Percentiles rank a stretch among this genome's conserved stretches.
Evolutionary conservation across 1,139 yeast genomes (phyloP).

Genomic region (Entelexis paramagnoliae): DNA sequence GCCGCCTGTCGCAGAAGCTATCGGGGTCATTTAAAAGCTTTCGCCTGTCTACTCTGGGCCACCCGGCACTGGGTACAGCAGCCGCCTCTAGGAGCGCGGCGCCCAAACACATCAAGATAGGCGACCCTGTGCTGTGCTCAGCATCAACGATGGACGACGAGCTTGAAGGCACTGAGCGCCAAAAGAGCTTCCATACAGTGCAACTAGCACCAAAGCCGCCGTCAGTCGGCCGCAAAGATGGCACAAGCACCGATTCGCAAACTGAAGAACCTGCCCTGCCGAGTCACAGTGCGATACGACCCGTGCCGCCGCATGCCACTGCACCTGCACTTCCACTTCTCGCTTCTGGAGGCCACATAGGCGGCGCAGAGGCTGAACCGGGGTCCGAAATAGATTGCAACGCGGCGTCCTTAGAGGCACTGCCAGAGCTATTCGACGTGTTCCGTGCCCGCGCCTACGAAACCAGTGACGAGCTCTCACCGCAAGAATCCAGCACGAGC

Average conservation of each 20-base stretch:
- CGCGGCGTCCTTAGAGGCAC: background rate
- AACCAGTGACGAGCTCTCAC: no score
- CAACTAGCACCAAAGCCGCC: background rate
- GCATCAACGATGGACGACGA: background rate
- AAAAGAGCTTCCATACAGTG: background rate
- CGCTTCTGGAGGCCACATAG: no score
- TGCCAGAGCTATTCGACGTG: conserved; percentile 4
- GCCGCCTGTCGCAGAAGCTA: background rate
- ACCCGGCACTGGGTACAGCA: background rate
- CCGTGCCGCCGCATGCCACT: no score
- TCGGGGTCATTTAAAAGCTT: background rate
- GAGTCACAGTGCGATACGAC: no score
- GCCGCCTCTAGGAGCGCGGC: background rate
- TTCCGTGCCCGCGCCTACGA: background rate
- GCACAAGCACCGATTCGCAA: no score
- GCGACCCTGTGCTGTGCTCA: background rate
- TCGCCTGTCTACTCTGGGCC: background rate
- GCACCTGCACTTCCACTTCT: no score
- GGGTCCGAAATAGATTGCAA: background rate
- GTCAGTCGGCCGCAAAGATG: background rate
- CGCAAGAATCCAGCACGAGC: no score
- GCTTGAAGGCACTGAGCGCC: background rate
- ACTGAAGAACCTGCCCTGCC: no score
- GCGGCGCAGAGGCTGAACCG: no score
- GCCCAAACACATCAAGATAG: background rate